Conservation (phyloP, 345 rosid species). For the Aquilaria sinensis region DNA sequence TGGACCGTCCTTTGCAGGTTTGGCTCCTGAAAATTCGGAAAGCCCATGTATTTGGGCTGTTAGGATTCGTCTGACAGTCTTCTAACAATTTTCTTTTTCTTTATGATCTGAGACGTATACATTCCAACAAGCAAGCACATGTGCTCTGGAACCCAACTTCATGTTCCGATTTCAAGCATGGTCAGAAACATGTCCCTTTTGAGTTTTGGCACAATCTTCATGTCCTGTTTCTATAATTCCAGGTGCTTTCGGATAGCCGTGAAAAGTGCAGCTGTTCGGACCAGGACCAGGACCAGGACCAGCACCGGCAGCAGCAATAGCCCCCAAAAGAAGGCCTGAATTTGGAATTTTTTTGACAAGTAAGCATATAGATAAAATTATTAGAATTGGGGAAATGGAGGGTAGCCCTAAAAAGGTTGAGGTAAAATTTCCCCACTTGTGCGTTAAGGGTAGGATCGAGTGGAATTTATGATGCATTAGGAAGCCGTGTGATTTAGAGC, state of each 20-base stretch:
- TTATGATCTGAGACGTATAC: not conserved
- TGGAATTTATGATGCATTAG: too few species aligned
- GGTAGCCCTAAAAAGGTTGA: too few species aligned
- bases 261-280: slow-evolving; percentile 54
- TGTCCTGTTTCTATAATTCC: not conserved
- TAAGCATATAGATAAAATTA: not conserved
- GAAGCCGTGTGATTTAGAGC: too few species aligned
- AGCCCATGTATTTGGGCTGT: too few species aligned
- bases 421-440: too few species aligned
- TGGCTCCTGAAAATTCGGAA: too few species aligned
- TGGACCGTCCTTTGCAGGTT: too few species aligned
- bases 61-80: too few species aligned
- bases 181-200: not conserved
- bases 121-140: not conserved
- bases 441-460: too few species aligned
- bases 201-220: not conserved
- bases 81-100: not conserved
- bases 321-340: not conserved
- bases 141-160: too few species aligned
- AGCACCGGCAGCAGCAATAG: not conserved
- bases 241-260: slow-evolving; percentile 50
- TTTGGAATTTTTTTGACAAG: slow-evolving; percentile 1
- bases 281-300: slow-evolving; percentile 17
- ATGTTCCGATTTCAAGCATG: too few species aligned
- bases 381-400: slow-evolving; percentile 1